Conservation (phyloP, 1,139 yeast genomes). For the Komagataea norvegica region DNA sequence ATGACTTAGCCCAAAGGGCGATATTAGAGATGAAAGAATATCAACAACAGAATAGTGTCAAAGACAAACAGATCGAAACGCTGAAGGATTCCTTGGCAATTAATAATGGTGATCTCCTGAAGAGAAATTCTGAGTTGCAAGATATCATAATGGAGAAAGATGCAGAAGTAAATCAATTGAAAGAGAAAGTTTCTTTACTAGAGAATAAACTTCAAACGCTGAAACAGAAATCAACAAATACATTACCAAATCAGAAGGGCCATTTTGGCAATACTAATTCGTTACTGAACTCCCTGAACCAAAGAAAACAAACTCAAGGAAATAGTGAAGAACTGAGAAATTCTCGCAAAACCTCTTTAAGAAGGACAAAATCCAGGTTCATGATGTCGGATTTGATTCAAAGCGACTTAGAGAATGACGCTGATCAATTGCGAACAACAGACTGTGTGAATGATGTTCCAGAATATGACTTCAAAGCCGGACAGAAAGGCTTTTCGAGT, state of each 20-base stretch:
- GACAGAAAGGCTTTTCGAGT: no score
- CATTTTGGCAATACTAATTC: slow-evolving; percentile 7
- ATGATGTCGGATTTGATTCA: slow-evolving; percentile 1
- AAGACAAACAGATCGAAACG: slow-evolving; percentile 68
- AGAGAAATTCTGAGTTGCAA: slow-evolving; percentile 59
- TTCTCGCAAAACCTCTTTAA: background rate
- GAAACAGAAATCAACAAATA: background rate
- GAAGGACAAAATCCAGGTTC: slow-evolving; percentile 6
- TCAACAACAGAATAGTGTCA: slow-evolving; percentile 52
- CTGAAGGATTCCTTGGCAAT: slow-evolving; percentile 59
- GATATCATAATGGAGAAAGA: slow-evolving; percentile 50
- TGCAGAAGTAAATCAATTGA: slow-evolving; percentile 51
- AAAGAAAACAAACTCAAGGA: slow-evolving; percentile 3
- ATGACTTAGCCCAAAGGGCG: slow-evolving; percentile 78
- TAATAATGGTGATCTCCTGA: slow-evolving; percentile 54
- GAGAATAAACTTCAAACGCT: slow-evolving; percentile 40
- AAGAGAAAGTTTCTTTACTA: slow-evolving; percentile 25
- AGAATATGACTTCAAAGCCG: no score
- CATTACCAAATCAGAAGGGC: background rate
- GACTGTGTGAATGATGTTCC: no score
- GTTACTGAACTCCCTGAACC: slow-evolving; percentile 12
- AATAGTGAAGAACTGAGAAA: background rate
- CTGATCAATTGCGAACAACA: no score
- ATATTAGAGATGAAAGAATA: slow-evolving; percentile 60
- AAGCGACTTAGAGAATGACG: no score